Conservation (phyloP, 345 rosid species). For the Odontarrhena argentea region DNA sequence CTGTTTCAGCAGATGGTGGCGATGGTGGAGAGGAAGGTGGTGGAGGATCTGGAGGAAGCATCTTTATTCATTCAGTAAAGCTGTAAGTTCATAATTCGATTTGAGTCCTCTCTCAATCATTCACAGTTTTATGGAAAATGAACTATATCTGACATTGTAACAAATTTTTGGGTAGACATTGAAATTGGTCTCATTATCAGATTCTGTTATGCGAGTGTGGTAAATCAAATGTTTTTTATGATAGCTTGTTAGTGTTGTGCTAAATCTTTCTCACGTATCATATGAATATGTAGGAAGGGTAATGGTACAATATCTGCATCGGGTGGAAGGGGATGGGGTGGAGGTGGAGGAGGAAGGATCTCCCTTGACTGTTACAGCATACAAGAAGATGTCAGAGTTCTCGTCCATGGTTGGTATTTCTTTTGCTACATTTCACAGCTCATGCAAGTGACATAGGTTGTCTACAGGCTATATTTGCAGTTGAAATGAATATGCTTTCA, state of each 20-base stretch:
- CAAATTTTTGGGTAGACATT: slow-evolving; percentile 4
- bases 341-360: slow-evolving; percentile 98
- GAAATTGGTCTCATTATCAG: not conserved
- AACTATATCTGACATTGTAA: not conserved
- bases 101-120: slow-evolving; percentile 14
- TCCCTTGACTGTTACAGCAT: slow-evolving; percentile 94
- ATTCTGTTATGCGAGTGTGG: slow-evolving; percentile 11
- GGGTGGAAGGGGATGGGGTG: slow-evolving; percentile 94
- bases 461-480: slow-evolving; percentile 8
- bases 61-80: slow-evolving; percentile 61
- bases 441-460: slow-evolving; percentile 31
- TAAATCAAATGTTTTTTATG: slow-evolving; percentile 11
- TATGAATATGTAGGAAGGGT: slow-evolving; percentile 76
- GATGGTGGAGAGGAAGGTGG: slow-evolving; percentile 76
- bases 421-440: slow-evolving; percentile 39
- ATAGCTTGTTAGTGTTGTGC: slow-evolving; percentile 19
- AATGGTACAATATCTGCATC: slow-evolving; percentile 78
- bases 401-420: slow-evolving; percentile 82
- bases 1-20: slow-evolving; percentile 80
- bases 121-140: not conserved
- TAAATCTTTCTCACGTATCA: slow-evolving; percentile 26
- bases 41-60: slow-evolving; percentile 99
- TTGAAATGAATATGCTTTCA: slow-evolving; percentile 12
- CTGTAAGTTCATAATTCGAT: slow-evolving; percentile 58
- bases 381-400: slow-evolving; percentile 83